These are phyloP conservation scores for Gnomoniopsis sp. DNA, from an alignment of 2,329 filamentous ascomycete genomes.

Conservation along the genomic window DNA sequence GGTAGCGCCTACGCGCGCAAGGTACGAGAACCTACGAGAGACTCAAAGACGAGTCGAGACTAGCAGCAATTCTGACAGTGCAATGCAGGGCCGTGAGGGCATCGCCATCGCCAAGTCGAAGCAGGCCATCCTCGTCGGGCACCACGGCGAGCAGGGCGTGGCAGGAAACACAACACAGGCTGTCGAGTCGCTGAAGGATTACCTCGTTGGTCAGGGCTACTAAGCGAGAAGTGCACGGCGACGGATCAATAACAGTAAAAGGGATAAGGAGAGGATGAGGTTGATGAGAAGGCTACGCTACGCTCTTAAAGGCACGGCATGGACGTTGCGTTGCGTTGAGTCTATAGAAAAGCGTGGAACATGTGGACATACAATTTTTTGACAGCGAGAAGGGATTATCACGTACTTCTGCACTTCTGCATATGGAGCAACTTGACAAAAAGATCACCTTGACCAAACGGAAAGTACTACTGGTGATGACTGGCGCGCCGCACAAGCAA, in stretches of 20 bases:
- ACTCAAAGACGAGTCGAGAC: constrained; percentile 18
- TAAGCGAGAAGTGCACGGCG: constrained; percentile 39
- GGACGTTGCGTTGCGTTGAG: constrained; percentile 14
- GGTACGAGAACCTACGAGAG: constrained; percentile 45
- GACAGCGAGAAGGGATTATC: constrained; percentile 7
- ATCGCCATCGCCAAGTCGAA: constrained; percentile 81
- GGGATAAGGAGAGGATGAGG: neutral
- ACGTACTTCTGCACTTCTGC: constrained; percentile 8
- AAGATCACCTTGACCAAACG: neutral
- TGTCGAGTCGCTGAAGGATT: constrained; percentile 81
- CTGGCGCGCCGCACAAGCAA: neutral
- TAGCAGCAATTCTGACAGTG: constrained; percentile 3
- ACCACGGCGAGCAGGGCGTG: constrained; percentile 73
- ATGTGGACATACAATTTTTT: constrained; percentile 15
- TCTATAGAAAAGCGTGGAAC: constrained; percentile 19
- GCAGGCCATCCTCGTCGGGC: constrained; percentile 82
- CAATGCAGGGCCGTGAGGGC: constrained; percentile 66
- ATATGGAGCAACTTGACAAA: constrained; percentile 11
- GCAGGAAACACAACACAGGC: constrained; percentile 74
- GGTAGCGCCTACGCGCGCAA: constrained; percentile 82
- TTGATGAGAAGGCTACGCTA: constrained; percentile 1
- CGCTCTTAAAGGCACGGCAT: constrained; percentile 11
- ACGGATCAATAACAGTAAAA: constrained; percentile 2
- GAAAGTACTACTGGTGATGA: neutral
- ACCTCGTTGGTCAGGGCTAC: constrained; percentile 76